Percentiles rank a stretch among this genome's conserved stretches.
Conservation (phyloP, 306 rosid genomes). For the Lupinus albus region DNA sequence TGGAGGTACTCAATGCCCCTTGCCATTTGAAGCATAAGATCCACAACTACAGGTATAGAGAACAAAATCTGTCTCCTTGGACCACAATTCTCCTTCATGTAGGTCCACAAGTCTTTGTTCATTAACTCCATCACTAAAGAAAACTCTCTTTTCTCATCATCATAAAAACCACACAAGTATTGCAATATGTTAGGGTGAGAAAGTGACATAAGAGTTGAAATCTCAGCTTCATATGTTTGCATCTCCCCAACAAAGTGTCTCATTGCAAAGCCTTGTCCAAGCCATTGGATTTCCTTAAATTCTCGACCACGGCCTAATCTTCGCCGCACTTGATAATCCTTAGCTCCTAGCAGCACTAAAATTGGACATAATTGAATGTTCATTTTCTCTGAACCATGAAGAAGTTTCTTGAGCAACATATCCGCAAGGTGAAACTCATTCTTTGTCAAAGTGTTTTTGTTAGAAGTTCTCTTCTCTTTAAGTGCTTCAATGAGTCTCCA, state of each 20-base stretch:
- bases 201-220: constrained; percentile 59
- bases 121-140: constrained; percentile 80
- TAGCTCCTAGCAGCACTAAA: constrained; percentile 52
- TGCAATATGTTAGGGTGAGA: constrained; percentile 80
- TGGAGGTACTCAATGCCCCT: constrained; percentile 88
- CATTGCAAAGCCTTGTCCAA: constrained; percentile 77
- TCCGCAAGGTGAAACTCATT: constrained; percentile 59
- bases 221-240: constrained; percentile 51
- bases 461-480: constrained; percentile 50
- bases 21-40: constrained; percentile 94
- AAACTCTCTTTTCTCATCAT: constrained; percentile 70
- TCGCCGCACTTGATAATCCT: constrained; percentile 69
- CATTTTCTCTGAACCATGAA: constrained; percentile 44
- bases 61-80: constrained; percentile 73
- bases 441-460: constrained; percentile 41
- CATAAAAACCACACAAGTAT: constrained; percentile 70
- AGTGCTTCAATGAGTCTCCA: constrained; percentile 74
- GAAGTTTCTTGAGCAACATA: constrained; percentile 55
- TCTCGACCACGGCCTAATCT: constrained; percentile 66
- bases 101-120: constrained; percentile 64
- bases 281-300: constrained; percentile 84
- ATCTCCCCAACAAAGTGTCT: constrained; percentile 66
- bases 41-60: constrained; percentile 73
- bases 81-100: constrained; percentile 76
- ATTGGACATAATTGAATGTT: constrained; percentile 54